A percentile compares a stretch with the other conserved stretches of the same genome.
These are phyloP conservation scores for Vicia villosa DNA, from an alignment of 306 rosid species.

Conservation along the genomic window DNA sequence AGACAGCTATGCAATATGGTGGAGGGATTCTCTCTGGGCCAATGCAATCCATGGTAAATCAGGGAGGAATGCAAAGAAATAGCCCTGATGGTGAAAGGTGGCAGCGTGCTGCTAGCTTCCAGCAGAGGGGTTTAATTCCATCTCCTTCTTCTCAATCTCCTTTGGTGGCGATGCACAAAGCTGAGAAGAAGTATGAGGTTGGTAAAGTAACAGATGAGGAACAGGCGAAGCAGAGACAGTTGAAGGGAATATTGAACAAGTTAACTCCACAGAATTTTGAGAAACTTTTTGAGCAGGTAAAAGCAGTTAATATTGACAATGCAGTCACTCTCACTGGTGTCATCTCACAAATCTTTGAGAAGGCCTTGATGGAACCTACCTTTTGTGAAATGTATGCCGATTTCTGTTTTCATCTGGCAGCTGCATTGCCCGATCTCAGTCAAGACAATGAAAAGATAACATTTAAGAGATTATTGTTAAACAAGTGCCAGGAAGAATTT, in stretches of 20 bases:
- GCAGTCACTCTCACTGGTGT: slow-evolving; percentile 74
- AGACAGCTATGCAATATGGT: slow-evolving; percentile 52
- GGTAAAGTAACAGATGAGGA: slow-evolving; percentile 84
- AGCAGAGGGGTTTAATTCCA: slow-evolving; percentile 79
- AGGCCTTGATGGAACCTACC: slow-evolving; percentile 95
- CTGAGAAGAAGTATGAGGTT: slow-evolving; percentile 92
- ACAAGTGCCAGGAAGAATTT: slow-evolving; percentile 96
- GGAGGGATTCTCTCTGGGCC: slow-evolving; percentile 82
- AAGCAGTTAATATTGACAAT: slow-evolving; percentile 87
- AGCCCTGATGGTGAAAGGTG: slow-evolving; percentile 81
- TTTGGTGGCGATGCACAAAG: slow-evolving; percentile 76
- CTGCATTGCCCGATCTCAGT: slow-evolving; percentile 75
- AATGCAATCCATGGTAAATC: slow-evolving; percentile 61
- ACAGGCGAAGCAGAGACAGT: slow-evolving; percentile 81
- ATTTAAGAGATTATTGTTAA: slow-evolving; percentile 80
- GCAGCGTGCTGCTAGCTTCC: slow-evolving; percentile 71
- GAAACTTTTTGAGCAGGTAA: slow-evolving; percentile 87
- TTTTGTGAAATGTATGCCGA: slow-evolving; percentile 99
- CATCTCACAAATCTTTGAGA: slow-evolving; percentile 95
- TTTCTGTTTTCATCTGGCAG: slow-evolving; percentile 76
- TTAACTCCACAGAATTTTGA: slow-evolving; percentile 96
- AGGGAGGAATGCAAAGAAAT: slow-evolving; percentile 72
- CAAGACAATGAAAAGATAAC: slow-evolving; percentile 84
- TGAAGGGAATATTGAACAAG: slow-evolving; percentile 89
- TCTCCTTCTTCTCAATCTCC: slow-evolving; percentile 62